Percentiles rank a stretch among this genome's conserved stretches.
These are phyloP conservation scores for Gossypium schwendimanii DNA, from an alignment of 441 rosid genomes.

Conservation along the genomic window DNA sequence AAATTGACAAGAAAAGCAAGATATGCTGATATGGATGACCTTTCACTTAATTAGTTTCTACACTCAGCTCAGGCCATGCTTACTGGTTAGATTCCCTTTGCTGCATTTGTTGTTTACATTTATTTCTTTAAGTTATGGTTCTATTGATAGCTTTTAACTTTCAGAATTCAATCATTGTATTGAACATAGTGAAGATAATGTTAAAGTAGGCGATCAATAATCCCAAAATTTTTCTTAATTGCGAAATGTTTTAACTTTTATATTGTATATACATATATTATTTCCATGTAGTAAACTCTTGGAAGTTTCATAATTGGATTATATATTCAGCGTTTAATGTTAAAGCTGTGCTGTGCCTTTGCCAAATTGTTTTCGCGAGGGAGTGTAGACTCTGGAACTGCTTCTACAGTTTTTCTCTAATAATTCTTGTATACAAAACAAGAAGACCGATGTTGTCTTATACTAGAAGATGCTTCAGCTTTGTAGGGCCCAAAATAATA, in stretches of 20 bases:
- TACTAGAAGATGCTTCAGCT: not conserved
- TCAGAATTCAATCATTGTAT: not conserved
- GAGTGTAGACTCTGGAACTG: not conserved
- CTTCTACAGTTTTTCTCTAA: not conserved
- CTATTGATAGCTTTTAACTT: not conserved
- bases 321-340: not conserved
- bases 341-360: not conserved
- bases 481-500: slow-evolving; percentile 10
- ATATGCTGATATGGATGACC: not conserved
- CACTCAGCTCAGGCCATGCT: not conserved
- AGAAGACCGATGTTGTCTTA: slow-evolving; percentile 3
- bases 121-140: not conserved
- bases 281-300: not conserved
- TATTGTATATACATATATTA: not conserved
- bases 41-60: not conserved
- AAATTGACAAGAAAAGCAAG: not conserved
- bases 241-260: no score
- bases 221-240: no score
- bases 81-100: no score
- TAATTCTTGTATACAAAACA: slow-evolving; percentile 10
- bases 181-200: no score
- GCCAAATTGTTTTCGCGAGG: not conserved
- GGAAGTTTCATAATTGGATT: not conserved
- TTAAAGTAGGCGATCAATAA: no score
- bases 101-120: not conserved